Percentiles rank a stretch among this genome's conserved stretches.
phyloP scores from a whole-genome alignment of 1,284 basidiomycete species.

The Termitomyces sp. region DNA sequence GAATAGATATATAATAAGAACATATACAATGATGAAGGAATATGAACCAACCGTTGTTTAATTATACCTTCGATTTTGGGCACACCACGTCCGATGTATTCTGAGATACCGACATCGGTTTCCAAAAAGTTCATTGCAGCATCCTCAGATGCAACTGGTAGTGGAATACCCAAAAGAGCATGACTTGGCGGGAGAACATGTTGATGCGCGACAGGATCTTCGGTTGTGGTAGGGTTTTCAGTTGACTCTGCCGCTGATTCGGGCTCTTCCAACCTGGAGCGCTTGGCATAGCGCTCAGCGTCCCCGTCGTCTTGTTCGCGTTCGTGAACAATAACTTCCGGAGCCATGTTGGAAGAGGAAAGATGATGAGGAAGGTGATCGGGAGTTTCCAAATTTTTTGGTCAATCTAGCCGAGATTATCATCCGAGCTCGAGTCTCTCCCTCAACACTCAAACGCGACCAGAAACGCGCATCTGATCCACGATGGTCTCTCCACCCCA shows the following conservation, averaged over 20 bases:
- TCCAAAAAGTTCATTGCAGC: conserved; percentile 65
- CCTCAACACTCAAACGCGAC: background rate
- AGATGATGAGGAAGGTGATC: conserved; percentile 8
- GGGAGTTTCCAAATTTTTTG: conserved; percentile 2
- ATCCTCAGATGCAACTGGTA: conserved; percentile 43
- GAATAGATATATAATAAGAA: conserved; percentile 8
- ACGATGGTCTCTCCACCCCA: conserved; percentile 40
- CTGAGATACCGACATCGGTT: conserved; percentile 85
- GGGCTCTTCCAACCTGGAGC: conserved; percentile 43
- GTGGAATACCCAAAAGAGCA: conserved; percentile 52
- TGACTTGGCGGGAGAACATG: conserved; percentile 72
- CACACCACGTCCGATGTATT: conserved; percentile 74
- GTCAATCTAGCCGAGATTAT: conserved; percentile 15
- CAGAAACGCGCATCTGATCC: background rate
- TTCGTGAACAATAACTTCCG: conserved; percentile 38
- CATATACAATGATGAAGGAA: conserved; percentile 4
- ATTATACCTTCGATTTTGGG: conserved; percentile 84
- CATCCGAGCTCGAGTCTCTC: background rate
- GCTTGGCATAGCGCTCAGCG: conserved; percentile 48
- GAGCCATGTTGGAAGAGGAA: conserved; percentile 24
- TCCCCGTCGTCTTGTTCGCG: conserved; percentile 48
- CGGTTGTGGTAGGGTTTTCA: conserved; percentile 13
- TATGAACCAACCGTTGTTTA: conserved; percentile 73
- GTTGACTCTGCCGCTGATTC: conserved; percentile 16
- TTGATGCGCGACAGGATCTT: conserved; percentile 23